Conservation (phyloP, 371 early-diverging fungal genomes). For the Phascolomyces articulosus region DNA sequence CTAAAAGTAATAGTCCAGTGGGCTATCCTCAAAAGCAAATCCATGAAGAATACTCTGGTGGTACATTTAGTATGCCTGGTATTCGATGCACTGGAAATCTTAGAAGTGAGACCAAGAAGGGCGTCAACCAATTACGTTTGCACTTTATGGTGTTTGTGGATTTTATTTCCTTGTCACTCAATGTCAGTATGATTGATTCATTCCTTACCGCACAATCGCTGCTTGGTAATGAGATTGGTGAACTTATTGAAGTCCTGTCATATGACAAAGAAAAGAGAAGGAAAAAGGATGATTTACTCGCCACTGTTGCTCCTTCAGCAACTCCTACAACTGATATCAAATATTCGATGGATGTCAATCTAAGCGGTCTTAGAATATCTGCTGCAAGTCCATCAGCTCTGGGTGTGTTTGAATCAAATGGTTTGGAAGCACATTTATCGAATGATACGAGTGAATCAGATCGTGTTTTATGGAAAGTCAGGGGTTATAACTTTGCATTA, state of each 20-base stretch:
- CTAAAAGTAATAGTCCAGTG: slow-evolving; percentile 24
- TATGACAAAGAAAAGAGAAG: slow-evolving; percentile 49
- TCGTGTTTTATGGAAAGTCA: slow-evolving; percentile 54
- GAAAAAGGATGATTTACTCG: background rate
- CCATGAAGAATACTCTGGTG: slow-evolving; percentile 41
- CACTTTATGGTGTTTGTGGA: slow-evolving; percentile 66
- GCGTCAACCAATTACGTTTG: slow-evolving; percentile 26
- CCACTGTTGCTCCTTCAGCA: background rate
- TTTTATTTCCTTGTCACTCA: slow-evolving; percentile 65
- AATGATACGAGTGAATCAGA: slow-evolving; percentile 34
- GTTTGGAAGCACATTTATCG: slow-evolving; percentile 63
- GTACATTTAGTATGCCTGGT: slow-evolving; percentile 60
- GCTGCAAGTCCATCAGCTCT: slow-evolving; percentile 71
- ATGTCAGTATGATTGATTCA: slow-evolving; percentile 78
- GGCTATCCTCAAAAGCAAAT: slow-evolving; percentile 6
- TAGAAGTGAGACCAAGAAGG: slow-evolving; percentile 13
- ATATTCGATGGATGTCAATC: slow-evolving; percentile 62
- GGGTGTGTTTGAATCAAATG: slow-evolving; percentile 69
- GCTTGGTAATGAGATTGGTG: slow-evolving; percentile 79
- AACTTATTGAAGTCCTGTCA: slow-evolving; percentile 71
- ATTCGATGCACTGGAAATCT: slow-evolving; percentile 64
- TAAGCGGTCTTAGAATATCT: slow-evolving; percentile 67
- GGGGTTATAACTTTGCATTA: slow-evolving; percentile 58
- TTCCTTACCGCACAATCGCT: slow-evolving; percentile 79
- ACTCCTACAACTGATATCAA: slow-evolving; percentile 22